Evolutionary conservation across 1,139 yeast species (phyloP).

Genomic region (Geotrichum europaeum): DNA sequence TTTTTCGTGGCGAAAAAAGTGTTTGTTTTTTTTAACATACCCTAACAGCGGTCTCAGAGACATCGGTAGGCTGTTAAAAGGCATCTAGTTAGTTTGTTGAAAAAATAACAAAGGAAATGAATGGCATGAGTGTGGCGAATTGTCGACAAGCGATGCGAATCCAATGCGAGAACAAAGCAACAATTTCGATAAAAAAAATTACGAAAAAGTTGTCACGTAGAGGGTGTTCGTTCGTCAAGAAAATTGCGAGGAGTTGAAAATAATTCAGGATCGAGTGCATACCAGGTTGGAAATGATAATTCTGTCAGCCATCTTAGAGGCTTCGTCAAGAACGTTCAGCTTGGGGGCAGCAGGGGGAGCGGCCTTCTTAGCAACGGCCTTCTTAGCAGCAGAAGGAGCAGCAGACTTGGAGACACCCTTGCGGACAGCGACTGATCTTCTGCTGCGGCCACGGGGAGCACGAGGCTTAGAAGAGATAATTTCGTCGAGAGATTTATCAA

Average conservation of each 20-base stretch:
- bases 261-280: conserved; percentile 20
- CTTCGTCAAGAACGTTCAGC: conserved; percentile 25
- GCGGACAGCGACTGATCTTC: conserved; percentile 20
- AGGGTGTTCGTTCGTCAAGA: neutral
- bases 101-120: conserved; percentile 5
- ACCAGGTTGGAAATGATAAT: conserved; percentile 37
- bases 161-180: conserved; percentile 5
- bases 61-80: conserved; percentile 31
- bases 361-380: conserved; percentile 22
- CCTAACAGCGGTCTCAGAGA: conserved; percentile 33
- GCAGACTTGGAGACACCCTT: conserved; percentile 33
- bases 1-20: neutral
- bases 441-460: conserved; percentile 26
- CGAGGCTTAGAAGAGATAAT: conserved; percentile 67
- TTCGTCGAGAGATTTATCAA: conserved; percentile 94
- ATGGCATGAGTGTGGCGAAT: neutral
- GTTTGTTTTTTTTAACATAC: conserved; percentile 28
- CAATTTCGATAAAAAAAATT: neutral
- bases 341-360: conserved; percentile 20
- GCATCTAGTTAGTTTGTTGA: conserved; percentile 22
- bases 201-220: neutral
- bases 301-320: conserved; percentile 29
- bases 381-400: conserved; percentile 29
- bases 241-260: neutral
- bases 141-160: neutral